Percentiles rank a stretch among this genome's conserved stretches.
Conservation (phyloP, 345 rosid genomes). For the Eucalyptus regnans region DNA sequence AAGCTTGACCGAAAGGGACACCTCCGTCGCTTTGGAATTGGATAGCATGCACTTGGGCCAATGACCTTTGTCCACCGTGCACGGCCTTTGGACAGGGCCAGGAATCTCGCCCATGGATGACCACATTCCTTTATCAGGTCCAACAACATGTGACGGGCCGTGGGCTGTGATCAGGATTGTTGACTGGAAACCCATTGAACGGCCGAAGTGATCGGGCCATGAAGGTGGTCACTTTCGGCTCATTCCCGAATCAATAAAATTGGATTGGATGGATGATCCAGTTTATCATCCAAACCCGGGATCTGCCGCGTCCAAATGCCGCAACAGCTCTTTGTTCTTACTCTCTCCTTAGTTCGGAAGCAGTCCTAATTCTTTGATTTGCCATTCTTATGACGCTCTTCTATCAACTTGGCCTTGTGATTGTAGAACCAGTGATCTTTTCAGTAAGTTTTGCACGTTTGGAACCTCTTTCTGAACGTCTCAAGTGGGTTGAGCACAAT, state of each 20-base stretch:
- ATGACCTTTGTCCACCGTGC: background rate
- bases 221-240: no score
- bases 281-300: background rate
- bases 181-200: background rate
- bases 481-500: background rate
- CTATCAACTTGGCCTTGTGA: background rate
- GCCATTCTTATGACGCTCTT: background rate
- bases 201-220: background rate
- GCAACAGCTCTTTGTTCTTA: background rate
- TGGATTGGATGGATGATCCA: background rate
- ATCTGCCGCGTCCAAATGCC: background rate
- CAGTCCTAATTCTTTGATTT: background rate
- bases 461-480: background rate
- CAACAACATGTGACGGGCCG: background rate
- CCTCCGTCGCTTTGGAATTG: background rate
- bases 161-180: background rate
- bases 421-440: background rate
- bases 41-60: background rate
- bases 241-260: no score
- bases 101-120: background rate
- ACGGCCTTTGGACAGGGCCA: background rate
- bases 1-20: background rate
- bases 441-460: background rate
- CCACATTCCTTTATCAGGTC: background rate
- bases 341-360: background rate